Evolutionary conservation across 352 stramenopile genomes (phyloP).

Genomic region (Phytophthora megakarya): DNA sequence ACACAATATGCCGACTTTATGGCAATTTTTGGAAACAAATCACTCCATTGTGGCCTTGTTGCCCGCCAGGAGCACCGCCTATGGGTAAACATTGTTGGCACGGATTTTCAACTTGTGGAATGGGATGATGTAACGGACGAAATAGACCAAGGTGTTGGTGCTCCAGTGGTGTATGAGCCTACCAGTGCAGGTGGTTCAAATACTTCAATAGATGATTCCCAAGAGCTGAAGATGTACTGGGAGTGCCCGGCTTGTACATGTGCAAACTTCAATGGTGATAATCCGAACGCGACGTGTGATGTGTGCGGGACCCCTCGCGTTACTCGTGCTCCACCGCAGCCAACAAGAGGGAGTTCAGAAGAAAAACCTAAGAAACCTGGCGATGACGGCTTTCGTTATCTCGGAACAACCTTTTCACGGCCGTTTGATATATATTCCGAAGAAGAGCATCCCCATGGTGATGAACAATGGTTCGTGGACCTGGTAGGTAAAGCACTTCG

Average conservation of each 20-base stretch:
- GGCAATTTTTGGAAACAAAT: conserved; percentile 82
- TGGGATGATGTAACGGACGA: conserved; percentile 83
- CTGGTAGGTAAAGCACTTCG: conserved; percentile 64
- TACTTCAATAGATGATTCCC: conserved; percentile 18
- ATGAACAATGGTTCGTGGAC: conserved; percentile 80
- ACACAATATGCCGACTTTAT: conserved; percentile 89
- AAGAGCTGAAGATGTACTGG: conserved; percentile 90
- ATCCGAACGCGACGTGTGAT: conserved; percentile 74
- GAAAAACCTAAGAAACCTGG: conserved; percentile 32
- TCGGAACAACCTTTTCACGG: conserved; percentile 66
- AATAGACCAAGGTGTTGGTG: conserved; percentile 84
- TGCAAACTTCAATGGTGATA: conserved; percentile 88
- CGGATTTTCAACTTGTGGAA: conserved; percentile 86
- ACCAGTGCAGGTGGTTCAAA: conserved; percentile 7
- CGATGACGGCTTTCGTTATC: conserved; percentile 61
- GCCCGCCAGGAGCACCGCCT: conserved; percentile 82
- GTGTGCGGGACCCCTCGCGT: conserved; percentile 71
- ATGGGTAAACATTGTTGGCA: conserved; percentile 90
- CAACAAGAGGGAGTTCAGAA: conserved; percentile 18
- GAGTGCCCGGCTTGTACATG: conserved; percentile 84
- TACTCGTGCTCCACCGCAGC: conserved; percentile 24
- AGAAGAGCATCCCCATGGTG: conserved; percentile 62
- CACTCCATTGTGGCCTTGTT: conserved; percentile 88
- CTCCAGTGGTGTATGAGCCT: conserved; percentile 54
- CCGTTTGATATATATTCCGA: conserved; percentile 84